phyloP scores from a whole-genome alignment of 495 filamentous ascomycete species.

The Aspergillus homomorphus region DNA sequence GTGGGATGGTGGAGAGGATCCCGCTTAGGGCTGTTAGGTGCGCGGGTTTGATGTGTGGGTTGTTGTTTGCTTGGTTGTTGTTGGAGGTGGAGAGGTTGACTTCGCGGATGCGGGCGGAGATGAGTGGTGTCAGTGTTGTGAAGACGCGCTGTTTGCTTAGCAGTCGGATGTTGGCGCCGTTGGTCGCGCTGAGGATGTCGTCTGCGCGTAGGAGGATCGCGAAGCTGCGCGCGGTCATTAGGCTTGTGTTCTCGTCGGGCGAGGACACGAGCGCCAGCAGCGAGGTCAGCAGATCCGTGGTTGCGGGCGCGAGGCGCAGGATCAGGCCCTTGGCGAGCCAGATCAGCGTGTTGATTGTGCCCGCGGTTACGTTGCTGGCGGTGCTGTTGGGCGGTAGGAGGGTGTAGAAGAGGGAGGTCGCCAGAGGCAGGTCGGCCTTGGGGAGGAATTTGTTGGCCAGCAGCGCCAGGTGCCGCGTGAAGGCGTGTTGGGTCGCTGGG shows the following conservation, averaged over 20 bases:
- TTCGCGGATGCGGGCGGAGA: conserved; percentile 53
- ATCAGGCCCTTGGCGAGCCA: conserved; percentile 56
- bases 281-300: conserved; percentile 46
- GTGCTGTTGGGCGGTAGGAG: conserved; percentile 30
- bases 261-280: conserved; percentile 57
- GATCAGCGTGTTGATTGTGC: conserved; percentile 44
- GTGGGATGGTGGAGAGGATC: conserved; percentile 59
- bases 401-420: conserved; percentile 30
- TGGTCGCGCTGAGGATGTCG: conserved; percentile 60
- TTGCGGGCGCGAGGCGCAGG: conserved; percentile 45
- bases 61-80: conserved; percentile 4
- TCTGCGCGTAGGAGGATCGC: conserved; percentile 58
- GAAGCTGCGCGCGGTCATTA: conserved; percentile 58
- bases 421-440: conserved; percentile 40
- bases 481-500: conserved; percentile 45
- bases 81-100: conserved; percentile 31
- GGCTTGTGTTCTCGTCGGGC: conserved; percentile 31
- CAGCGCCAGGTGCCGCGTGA: conserved; percentile 61
- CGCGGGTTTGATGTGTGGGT: conserved; percentile 52
- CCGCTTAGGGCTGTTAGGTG: conserved; percentile 66
- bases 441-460: conserved; percentile 63
- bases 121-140: conserved; percentile 55
- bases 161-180: conserved; percentile 62
- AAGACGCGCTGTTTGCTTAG: conserved; percentile 66
- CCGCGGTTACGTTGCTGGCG: conserved; percentile 20